phyloP scores from a whole-genome alignment of 176 grass and related monocot genomes.

The Areca catechu region DNA sequence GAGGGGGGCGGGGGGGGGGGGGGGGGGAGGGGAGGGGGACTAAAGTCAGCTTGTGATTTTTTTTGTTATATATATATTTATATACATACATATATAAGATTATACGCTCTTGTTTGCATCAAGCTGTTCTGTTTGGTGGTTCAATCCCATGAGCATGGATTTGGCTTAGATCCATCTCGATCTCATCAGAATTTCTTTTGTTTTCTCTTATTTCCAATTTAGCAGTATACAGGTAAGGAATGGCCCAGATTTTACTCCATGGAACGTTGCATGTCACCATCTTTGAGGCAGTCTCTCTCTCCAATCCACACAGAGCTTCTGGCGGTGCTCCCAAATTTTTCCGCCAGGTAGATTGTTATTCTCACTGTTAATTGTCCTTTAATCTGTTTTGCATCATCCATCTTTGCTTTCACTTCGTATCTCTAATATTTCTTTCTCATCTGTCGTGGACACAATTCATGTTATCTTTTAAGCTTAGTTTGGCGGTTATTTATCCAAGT shows the following conservation, averaged over 20 bases:
- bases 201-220: background rate
- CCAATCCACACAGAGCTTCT: constrained; percentile 22
- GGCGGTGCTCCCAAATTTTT: constrained; percentile 50
- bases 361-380: too few species aligned
- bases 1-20: too few species aligned
- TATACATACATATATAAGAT: too few species aligned
- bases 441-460: too few species aligned
- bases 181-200: background rate
- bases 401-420: background rate
- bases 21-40: too few species aligned
- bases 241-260: constrained; percentile 62
- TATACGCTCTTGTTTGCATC: too few species aligned
- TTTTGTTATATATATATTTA: too few species aligned
- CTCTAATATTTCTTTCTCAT: too few species aligned
- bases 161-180: too few species aligned
- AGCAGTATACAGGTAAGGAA: constrained; percentile 12
- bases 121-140: too few species aligned
- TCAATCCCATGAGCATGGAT: too few species aligned
- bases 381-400: background rate
- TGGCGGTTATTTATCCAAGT: background rate
- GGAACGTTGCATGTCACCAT: constrained; percentile 57
- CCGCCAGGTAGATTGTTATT: constrained; percentile 34
- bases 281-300: constrained; percentile 46
- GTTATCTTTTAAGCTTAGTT: background rate
- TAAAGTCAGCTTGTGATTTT: too few species aligned